phyloP scores from a whole-genome alignment of 805 yeast genomes.

The Saccharomycopsis amapae region DNA sequence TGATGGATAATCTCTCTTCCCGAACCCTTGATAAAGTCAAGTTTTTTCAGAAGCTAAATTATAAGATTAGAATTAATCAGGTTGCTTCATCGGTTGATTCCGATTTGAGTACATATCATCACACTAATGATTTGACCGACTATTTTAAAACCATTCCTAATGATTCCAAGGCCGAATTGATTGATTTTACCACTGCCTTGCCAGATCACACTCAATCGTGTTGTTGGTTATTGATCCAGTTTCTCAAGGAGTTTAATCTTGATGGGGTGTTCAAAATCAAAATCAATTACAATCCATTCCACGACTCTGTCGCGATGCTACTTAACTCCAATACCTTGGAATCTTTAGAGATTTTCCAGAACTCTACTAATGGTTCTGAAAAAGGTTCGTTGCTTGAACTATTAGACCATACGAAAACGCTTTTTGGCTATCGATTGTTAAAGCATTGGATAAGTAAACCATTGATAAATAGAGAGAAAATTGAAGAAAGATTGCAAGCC shows the following conservation, averaged over 20 bases:
- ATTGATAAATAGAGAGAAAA: constrained; percentile 43
- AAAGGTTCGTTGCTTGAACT: constrained; percentile 76
- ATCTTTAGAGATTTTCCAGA: constrained; percentile 68
- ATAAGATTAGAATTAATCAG: constrained; percentile 5
- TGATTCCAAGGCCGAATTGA: neutral
- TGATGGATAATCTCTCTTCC: constrained; percentile 32
- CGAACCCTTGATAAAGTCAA: constrained; percentile 3
- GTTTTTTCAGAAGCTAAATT: constrained; percentile 7
- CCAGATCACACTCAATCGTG: constrained; percentile 26
- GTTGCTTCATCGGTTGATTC: constrained; percentile 1
- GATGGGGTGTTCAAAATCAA: constrained; percentile 46
- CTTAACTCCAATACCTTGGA: constrained; percentile 58
- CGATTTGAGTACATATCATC: neutral
- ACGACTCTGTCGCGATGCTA: constrained; percentile 41
- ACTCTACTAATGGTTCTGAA: constrained; percentile 46
- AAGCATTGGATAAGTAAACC: constrained; percentile 74
- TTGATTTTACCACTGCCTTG: neutral
- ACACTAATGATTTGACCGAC: neutral
- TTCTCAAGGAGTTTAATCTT: constrained; percentile 58
- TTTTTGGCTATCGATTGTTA: constrained; percentile 64
- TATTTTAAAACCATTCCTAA: neutral
- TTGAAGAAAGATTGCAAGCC: constrained; percentile 59
- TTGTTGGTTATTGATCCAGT: constrained; percentile 41
- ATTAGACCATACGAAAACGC: constrained; percentile 71
- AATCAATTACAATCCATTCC: constrained; percentile 47